phyloP scores from a whole-genome alignment of 768 basidiomycete species.

The Trametes elegans region DNA sequence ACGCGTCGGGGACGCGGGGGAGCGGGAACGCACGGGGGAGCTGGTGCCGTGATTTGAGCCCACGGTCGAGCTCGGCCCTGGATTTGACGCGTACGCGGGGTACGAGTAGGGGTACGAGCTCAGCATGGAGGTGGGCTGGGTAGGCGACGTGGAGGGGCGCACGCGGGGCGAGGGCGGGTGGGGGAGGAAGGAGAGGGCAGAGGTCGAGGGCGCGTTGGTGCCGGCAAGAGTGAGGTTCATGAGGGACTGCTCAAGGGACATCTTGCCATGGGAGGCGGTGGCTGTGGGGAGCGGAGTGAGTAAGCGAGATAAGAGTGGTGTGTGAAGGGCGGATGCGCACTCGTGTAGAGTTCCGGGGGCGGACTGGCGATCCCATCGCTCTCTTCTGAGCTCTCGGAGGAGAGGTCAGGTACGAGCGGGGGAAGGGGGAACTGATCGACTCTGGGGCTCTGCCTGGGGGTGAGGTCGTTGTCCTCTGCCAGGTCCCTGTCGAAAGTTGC shows the following conservation, averaged over 20 bases:
- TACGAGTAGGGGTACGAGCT: conserved; percentile 3
- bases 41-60: not conserved
- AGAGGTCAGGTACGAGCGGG: conserved; percentile 59
- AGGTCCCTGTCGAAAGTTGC: conserved; percentile 30
- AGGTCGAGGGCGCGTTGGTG: conserved; percentile 13
- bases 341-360: conserved; percentile 29
- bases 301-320: conserved; percentile 11
- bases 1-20: conserved; percentile 11
- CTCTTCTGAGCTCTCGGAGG: conserved; percentile 58
- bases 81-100: not conserved
- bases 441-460: conserved; percentile 26
- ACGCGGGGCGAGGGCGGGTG: conserved; percentile 21
- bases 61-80: not conserved
- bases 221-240: conserved; percentile 14
- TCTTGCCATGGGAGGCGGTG: conserved; percentile 4
- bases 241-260: conserved; percentile 18
- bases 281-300: conserved; percentile 8
- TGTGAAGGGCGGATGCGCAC: conserved; percentile 10
- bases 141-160: conserved; percentile 6
- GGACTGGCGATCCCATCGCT: conserved; percentile 50
- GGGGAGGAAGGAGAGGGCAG: conserved; percentile 26
- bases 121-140: not conserved
- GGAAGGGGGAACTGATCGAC: conserved; percentile 26
- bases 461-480: conserved; percentile 27
- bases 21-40: conserved; percentile 16